Evolutionary conservation across 2,329 filamentous ascomycete genomes (phyloP), one percentile per base, ranked within the genome.

Genomic region (Colletotrichum orchidophilum): DNA sequence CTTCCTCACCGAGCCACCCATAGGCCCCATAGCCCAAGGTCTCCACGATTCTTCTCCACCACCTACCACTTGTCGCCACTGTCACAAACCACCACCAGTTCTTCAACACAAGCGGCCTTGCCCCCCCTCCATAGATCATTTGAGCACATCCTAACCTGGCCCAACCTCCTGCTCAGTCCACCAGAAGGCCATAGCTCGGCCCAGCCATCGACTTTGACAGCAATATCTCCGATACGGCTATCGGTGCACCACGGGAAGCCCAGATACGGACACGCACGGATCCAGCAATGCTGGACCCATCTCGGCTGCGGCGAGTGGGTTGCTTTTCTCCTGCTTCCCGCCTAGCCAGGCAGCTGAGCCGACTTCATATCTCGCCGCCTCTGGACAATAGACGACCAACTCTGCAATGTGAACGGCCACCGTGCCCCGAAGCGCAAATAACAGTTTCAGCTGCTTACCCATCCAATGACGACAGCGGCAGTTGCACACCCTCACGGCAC

Each of bases 41-140:
- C 39, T 64, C 68, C 68, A 59, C 58, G 53, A n/a, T 33, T 21
- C 46, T 24, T 67, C 63, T 24, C 64, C 64, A 53, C 53, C 57
- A 55, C 39, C 31, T 50, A 50, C 68, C 64, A 58, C 42, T 52
- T 46, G 39, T 63, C 60, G 58, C 64, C 53, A 68, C 58, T 49
- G 65, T 59, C 53, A 68, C 64, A 58, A 63, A 68, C 42, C 64
- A 54, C 64, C 64, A 71, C 68, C 68, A 71, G 68, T 71, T 71
- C 68, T 71, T 71, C 68, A 71, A 54, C 63, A 55, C 63, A 24
- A 53, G 39, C 29, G 31, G 46, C 61, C 21, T 46, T 46, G 39
- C 39, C 39, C 39, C 39, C 39, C 39, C 39, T 46, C 39, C 39
- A 46, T 46, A 15, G 15, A 18, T 18, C 39, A 46, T 15, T n/a